phyloP scores from a whole-genome alignment of 352 stramenopile genomes.

The Elongisporangium undulatum region DNA sequence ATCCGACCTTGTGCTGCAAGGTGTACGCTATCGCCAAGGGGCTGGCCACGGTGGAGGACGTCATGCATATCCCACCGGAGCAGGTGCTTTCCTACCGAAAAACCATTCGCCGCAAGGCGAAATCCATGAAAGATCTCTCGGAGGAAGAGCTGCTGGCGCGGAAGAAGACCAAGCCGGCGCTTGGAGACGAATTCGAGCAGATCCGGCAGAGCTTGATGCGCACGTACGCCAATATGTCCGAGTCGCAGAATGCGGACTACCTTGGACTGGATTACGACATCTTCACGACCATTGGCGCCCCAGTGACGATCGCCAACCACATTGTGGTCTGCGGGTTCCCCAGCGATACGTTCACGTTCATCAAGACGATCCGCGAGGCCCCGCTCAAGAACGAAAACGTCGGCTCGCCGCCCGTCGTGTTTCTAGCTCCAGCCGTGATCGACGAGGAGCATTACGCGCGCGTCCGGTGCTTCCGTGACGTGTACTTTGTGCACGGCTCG shows the following conservation, averaged over 20 bases:
- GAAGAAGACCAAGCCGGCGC: constrained; percentile 56
- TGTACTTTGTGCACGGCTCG: constrained; percentile 71
- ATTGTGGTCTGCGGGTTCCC: constrained; percentile 75
- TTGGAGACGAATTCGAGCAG: constrained; percentile 53
- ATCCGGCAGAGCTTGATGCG: constrained; percentile 55
- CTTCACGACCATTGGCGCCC: constrained; percentile 38
- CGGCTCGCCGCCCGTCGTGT: constrained; percentile 45
- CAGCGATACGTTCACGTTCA: constrained; percentile 57
- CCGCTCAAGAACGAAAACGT: constrained; percentile 31
- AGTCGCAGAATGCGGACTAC: constrained; percentile 15
- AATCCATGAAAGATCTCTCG: constrained; percentile 22
- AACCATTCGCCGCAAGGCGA: constrained; percentile 55
- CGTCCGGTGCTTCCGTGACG: constrained; percentile 41
- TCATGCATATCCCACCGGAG: constrained; percentile 61
- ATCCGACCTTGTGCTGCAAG: constrained; percentile 78
- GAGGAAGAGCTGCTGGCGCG: constrained; percentile 19
- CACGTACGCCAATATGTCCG: constrained; percentile 38
- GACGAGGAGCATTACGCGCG: constrained; percentile 52
- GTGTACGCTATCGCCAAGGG: constrained; percentile 70
- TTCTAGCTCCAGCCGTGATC: constrained; percentile 42
- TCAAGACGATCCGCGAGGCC: constrained; percentile 64
- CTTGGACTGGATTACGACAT: constrained; percentile 37
- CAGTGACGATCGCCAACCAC: constrained; percentile 33
- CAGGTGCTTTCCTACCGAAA: constrained; percentile 78
- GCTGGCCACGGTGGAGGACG: constrained; percentile 42